phyloP scores from a whole-genome alignment of 345 rosid genomes.

The Carallia brachiata region DNA sequence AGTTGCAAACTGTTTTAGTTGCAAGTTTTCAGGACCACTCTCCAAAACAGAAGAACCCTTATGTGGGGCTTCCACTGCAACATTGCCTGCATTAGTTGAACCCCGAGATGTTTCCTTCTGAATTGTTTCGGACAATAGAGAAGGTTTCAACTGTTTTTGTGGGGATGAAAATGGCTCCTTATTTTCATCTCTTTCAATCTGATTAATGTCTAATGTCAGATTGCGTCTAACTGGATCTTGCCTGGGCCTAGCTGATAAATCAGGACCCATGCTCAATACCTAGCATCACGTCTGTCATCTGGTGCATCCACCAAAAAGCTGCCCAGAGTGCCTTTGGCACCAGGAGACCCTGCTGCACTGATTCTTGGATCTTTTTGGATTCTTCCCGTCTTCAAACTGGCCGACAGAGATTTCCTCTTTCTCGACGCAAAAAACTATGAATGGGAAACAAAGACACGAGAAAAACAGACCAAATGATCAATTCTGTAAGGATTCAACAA shows the following conservation, averaged over 20 bases:
- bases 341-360: constrained; percentile 54
- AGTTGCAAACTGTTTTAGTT: constrained; percentile 68
- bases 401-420: constrained; percentile 72
- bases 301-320: constrained; percentile 54
- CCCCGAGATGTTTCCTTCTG: constrained; percentile 34
- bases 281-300: constrained; percentile 27
- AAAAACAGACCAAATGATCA: neutral
- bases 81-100: constrained; percentile 35
- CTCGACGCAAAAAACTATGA: constrained; percentile 69
- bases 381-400: constrained; percentile 55
- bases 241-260: constrained; percentile 32
- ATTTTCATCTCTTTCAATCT: constrained; percentile 29
- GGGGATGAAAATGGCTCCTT: constrained; percentile 22
- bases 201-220: constrained; percentile 41
- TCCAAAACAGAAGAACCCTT: constrained; percentile 27
- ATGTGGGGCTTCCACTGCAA: constrained; percentile 26
- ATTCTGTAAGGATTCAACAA: neutral
- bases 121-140: constrained; percentile 23
- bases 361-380: constrained; percentile 49
- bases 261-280: constrained; percentile 16
- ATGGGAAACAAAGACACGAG: constrained; percentile 15
- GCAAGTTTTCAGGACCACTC: constrained; percentile 37
- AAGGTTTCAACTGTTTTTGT: constrained; percentile 22
- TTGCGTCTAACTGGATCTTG: constrained; percentile 46
- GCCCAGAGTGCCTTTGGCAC: constrained; percentile 66